phyloP scores from a whole-genome alignment of 2,329 filamentous ascomycete genomes.

The Ceratocystis huliohia region DNA sequence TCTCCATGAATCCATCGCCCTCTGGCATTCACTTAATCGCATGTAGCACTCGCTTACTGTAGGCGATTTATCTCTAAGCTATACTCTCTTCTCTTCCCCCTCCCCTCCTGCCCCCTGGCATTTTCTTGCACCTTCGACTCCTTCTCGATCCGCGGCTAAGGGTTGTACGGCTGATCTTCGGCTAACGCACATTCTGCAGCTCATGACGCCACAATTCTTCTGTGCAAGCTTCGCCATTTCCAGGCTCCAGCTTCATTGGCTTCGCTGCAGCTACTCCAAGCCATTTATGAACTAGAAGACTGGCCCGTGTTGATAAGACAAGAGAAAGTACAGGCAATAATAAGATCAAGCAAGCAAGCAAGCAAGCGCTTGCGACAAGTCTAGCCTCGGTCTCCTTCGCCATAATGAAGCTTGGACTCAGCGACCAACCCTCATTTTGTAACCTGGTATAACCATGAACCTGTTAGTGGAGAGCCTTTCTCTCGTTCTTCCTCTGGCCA shows the following conservation, averaged over 20 bases:
- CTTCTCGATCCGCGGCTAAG: background rate
- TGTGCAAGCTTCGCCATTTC: too few species aligned
- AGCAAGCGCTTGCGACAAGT: background rate
- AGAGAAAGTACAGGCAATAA: background rate
- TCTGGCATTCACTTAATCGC: background rate
- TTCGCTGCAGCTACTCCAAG: background rate
- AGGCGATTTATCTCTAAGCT: background rate
- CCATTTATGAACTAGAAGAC: background rate
- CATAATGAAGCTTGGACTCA: background rate
- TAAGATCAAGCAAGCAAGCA: background rate
- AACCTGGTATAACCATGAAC: too few species aligned
- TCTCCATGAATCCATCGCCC: background rate
- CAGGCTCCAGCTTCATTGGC: background rate
- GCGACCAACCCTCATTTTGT: too few species aligned
- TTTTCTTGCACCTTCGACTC: background rate
- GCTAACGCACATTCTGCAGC: background rate
- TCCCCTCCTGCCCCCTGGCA: background rate
- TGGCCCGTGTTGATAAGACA: background rate
- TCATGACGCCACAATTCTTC: too few species aligned
- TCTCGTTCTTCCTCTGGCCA: too few species aligned
- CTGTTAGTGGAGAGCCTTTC: too few species aligned
- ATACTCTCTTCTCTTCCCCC: background rate
- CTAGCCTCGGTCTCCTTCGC: background rate
- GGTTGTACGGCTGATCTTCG: background rate
- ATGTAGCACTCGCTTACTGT: conserved; percentile 1